Evolutionary conservation across 768 basidiomycete species (phyloP), one percentile per base, ranked within the genome.

Genomic region (Amanita molliuscula): DNA sequence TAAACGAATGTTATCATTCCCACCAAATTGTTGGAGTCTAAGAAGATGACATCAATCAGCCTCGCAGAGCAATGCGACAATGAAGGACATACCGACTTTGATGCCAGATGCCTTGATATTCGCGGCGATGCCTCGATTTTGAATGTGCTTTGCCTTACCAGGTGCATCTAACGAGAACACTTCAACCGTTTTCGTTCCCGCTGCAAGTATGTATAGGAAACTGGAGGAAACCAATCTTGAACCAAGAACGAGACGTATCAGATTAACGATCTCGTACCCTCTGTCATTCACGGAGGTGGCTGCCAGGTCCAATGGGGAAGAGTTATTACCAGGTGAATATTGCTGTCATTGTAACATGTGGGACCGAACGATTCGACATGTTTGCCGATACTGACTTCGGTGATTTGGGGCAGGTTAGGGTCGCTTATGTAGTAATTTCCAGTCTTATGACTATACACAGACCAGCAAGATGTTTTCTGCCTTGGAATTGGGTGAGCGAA

Each of bases 381-480:
- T n/a, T n/a, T 58, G 56, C 73, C 68, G 40, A 78, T 66, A 40
- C 67, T 65, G 41, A 76, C 68, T 61, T 76, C 75, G 0, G 74
- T 75, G 35, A 70, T 60, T 4, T 58, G 58, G 2, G 66, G 57
- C 28, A 70, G 72, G 1, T 57, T 64, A 42, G 72, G 68, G 50
- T 74, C 71, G 23, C 66, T 74, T 11, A 74, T 57, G 58, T 69
- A 74, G 60, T 70, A 74, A 58, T 68, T 73, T 3, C 68, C 68
- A 0, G 68, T 71, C 59, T 67, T 63, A 35, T 56, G 53, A 55
- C 66, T 67, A 60, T 71, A 70, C 47, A 61, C 65, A 11, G 67
- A 66, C 72, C 72, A 74, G 59, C 72, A 73, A 1, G 69, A 68
- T 7, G 69, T 71, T 6, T 47, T 52, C 57, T 75, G 72, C 7